Base-by-base conservation (phyloP, 2,329 filamentous ascomycete genomes). In the Sporothrix curviconia region DNA sequence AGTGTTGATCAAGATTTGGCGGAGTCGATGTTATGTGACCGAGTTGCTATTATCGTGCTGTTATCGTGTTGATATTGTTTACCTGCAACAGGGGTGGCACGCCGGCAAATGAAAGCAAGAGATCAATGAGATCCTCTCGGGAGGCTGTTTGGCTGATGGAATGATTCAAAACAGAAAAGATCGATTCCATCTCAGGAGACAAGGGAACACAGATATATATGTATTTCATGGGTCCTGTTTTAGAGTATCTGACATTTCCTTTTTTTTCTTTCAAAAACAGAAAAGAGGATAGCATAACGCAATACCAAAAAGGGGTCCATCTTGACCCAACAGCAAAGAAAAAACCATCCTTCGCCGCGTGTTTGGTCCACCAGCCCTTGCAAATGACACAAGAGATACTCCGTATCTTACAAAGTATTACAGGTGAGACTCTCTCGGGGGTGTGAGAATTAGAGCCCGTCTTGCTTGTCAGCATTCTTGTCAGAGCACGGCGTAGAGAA, bases 151-250 rank as follows among this genome's bases (percentile, higher is more conserved):
- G 36, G 49, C 3, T 5, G 15, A 28, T 12, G 9, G 4, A 36
- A n/a, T 36, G 30, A 50, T 24, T 7, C 19, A 15, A n/a, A 39
- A 39, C 22, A 24, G 32, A 11, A 37, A 24, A 25, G n/a, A 51
- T 22, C 4, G n/a, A n/a, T n/a, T n/a, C n/a, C n/a, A n/a, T n/a
- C 14, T 39, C 49, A 15, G 11, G 34, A 28, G 34, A 28, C 49
- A 51, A 17, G 49, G 47, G 49, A 34, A 28, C 34, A 51, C 49
- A 51, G 34, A 51, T 51, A 51, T 51, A 51, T 51, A 39, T 50
- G 32, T 50, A 32, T 17, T 22, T 36, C n/a, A n/a, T n/a, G n/a
- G n/a, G n/a, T n/a, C 28, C 28, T 11, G 28, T 32, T 32, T 5
- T 32, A 11, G 28, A 32, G n/a, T n/a, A n/a, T n/a, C n/a, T n/a